Base-by-base conservation (phyloP, 2,329 filamentous ascomycete species). In the Boeremia lycopersici region DNA sequence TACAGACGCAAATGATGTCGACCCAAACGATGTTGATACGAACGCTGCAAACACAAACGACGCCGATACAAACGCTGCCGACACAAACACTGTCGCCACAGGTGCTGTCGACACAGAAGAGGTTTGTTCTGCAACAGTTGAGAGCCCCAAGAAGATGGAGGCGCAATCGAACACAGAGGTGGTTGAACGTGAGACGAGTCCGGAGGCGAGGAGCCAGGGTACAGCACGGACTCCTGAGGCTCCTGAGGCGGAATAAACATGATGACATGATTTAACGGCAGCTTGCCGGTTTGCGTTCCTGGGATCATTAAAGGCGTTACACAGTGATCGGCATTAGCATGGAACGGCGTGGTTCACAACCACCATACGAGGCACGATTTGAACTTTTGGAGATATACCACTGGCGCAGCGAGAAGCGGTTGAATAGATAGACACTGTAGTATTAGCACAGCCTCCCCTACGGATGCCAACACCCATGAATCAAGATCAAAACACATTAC, bases 191-290 rank as follows among this genome's bases (percentile, higher is more conserved):
- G 41, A 23, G 26, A 50, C 43, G 17, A 64, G 59, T 26, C 47
- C 56, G 1, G 54, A 61, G 38, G 45, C 45, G 4, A 50, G 47
- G 15, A 61, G 59, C 30, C 54, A 60, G 31, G 57, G 49, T 17
- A 29, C 60, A 3, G 56, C 38, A 4, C 47, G 57, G 26, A 67
- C 61, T 28, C 58, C 63, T 23, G 63, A 67, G 13, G 59, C 43
- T 28, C 50, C 56, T 31, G 47, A 35, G 4, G 40, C 30, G 4
- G 49, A 57, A 8, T 57, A 49, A 31, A 50, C 26, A 40, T 26
- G 34, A 52, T 39, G 28, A 46, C 5, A 48, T 28, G 48, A 50
- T 9, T 29, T 40, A 23, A 40, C 30, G 45, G 39, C 40, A 31
- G 29, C 12, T 33, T 33, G 44, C 41, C 46, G 36, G n/a, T 42